A percentile compares a stretch with the other conserved stretches of the same genome.
Evolutionary conservation across 2,329 filamentous ascomycete species (phyloP).

Genomic region (Cladorrhinum sp.): DNA sequence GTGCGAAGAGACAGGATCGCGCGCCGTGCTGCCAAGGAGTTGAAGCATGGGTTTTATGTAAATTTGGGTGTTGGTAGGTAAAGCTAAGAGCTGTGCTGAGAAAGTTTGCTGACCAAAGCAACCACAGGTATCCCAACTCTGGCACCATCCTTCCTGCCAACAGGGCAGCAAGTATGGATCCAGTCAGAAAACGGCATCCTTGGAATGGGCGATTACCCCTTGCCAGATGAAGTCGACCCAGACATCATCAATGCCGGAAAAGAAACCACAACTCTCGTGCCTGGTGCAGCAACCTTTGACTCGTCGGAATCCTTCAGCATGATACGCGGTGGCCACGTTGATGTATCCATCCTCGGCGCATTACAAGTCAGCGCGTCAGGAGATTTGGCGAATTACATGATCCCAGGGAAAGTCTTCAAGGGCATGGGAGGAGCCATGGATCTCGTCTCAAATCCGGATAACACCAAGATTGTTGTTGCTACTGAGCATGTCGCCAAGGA

Average conservation of each 20-base stretch:
- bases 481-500: slow-evolving; percentile 70
- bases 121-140: slow-evolving; percentile 71
- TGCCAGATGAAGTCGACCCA: slow-evolving; percentile 66
- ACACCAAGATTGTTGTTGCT: slow-evolving; percentile 69
- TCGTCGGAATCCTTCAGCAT: slow-evolving; percentile 80
- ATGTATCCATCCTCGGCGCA: slow-evolving; percentile 79
- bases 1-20: slow-evolving; percentile 69
- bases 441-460: slow-evolving; percentile 66
- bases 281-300: slow-evolving; percentile 75
- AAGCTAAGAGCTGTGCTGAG: not conserved
- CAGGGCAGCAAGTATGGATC: slow-evolving; percentile 70
- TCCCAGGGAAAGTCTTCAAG: slow-evolving; percentile 83
- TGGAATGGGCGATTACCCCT: slow-evolving; percentile 79
- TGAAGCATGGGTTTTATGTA: slow-evolving; percentile 76
- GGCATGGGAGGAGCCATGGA: slow-evolving; percentile 83
- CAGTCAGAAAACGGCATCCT: slow-evolving; percentile 85
- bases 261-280: slow-evolving; percentile 77
- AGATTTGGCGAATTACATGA: slow-evolving; percentile 87
- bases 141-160: slow-evolving; percentile 72
- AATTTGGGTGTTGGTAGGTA: slow-evolving; percentile 66
- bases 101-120: not conserved
- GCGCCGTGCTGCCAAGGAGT: slow-evolving; percentile 71
- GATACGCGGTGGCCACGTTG: slow-evolving; percentile 81
- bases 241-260: slow-evolving; percentile 87
- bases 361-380: slow-evolving; percentile 76